Conservation (phyloP, 1,284 basidiomycete species). For the Ustilago xerochloae region DNA sequence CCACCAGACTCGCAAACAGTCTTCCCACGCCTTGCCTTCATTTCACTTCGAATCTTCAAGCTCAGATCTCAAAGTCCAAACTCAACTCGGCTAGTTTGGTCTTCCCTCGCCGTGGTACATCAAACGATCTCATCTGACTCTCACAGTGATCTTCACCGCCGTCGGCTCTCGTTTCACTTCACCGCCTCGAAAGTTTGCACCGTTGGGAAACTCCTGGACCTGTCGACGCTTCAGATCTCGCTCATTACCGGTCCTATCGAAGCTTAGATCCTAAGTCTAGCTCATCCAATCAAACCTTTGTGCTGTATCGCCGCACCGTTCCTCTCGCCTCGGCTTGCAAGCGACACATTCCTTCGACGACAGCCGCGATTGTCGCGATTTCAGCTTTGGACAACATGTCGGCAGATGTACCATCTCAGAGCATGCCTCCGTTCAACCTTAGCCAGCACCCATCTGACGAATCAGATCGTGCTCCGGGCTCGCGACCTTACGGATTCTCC, state of each 20-base stretch:
- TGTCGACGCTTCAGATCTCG: no score
- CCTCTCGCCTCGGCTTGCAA: background rate
- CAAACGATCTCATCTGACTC: background rate
- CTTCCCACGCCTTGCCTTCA: conserved; percentile 16
- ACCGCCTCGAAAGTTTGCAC: no score
- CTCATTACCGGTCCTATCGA: no score
- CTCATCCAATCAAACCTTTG: background rate
- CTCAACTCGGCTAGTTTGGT: background rate
- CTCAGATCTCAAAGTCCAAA: background rate
- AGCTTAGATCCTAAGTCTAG: no score
- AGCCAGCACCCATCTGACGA: conserved; percentile 30
- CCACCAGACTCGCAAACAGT: background rate
- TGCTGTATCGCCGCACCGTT: conserved; percentile 17
- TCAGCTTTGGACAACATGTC: conserved; percentile 9
- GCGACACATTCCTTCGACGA: conserved; percentile 3
- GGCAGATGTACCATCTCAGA: conserved; percentile 17
- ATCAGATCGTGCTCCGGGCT: conserved; percentile 5
- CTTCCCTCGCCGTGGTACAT: no score
- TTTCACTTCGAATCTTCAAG: background rate
- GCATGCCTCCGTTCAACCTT: conserved; percentile 28
- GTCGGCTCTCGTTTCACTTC: no score
- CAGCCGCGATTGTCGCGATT: conserved; percentile 18
- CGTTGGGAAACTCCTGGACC: no score
- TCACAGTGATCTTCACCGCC: no score
- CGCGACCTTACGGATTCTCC: conserved; percentile 13